Percentiles rank a stretch among this genome's conserved stretches.
Conservation (phyloP, 257 asterid species). For the Solanum virginianum region DNA sequence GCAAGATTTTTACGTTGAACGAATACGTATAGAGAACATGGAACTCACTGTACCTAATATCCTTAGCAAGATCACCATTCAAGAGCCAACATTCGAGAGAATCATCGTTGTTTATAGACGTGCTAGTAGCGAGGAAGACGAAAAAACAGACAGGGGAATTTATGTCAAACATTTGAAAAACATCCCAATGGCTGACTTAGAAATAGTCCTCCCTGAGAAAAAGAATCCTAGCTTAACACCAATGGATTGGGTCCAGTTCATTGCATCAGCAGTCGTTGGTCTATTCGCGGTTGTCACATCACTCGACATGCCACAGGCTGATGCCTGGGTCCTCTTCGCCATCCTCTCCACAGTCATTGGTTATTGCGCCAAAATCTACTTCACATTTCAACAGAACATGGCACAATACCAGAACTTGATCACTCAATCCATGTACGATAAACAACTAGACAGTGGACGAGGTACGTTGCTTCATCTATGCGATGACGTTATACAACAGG, state of each 20-base stretch:
- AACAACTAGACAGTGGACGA: conserved; percentile 90
- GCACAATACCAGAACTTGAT: conserved; percentile 76
- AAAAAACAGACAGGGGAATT: conserved; percentile 65
- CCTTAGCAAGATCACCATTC: conserved; percentile 57
- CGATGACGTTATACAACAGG: conserved; percentile 96
- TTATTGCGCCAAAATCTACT: conserved; percentile 85
- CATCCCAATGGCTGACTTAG: conserved; percentile 99
- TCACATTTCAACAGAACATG: conserved; percentile 96
- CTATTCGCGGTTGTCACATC: conserved; percentile 97
- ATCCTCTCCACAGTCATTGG: conserved; percentile 87
- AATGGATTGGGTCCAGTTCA: conserved; percentile 96
- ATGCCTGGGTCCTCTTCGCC: conserved; percentile 87
- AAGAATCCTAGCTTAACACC: conserved; percentile 90
- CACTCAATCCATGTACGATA: conserved; percentile 96
- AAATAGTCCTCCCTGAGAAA: conserved; percentile 96
- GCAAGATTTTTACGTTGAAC: conserved; percentile 63
- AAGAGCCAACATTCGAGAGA: conserved; percentile 97
- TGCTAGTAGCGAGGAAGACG: conserved; percentile 23
- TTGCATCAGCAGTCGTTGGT: conserved; percentile 78
- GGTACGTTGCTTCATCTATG: conserved; percentile 97
- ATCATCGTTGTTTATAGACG: conserved; percentile 91
- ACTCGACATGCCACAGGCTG: conserved; percentile 92
- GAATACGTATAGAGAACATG: conserved; percentile 80
- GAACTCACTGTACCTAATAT: conserved; percentile 61
- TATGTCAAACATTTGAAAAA: conserved; percentile 86